Evolutionary conservation across 768 basidiomycete genomes (phyloP), one percentile per base, ranked within the genome.

Genomic region (Boletus rex-veris): DNA sequence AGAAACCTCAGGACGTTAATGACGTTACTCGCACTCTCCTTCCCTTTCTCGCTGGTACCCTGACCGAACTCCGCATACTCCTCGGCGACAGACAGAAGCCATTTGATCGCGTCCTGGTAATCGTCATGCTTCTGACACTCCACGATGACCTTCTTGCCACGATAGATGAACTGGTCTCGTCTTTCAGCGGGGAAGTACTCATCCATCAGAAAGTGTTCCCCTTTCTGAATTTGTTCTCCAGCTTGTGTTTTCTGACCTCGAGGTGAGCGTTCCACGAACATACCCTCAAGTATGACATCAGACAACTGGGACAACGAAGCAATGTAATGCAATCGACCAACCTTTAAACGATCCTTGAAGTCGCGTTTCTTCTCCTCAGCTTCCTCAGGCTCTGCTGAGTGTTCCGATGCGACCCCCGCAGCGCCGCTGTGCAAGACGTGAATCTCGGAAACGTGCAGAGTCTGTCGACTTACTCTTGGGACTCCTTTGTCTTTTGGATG

Each of bases 61-160:
- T 76, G 69, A 37, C 81, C 83, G 53, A 85, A 80, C 1, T 61
- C 61, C 8, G 77, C 80, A 59, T 90, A 92, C 53, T 85, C 79
- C 58, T 84, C 80, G 12, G 88, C 59, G 52, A 77, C 77, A 24
- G 74, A 71, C 31, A 92, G 73, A 6, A 92, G 74, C 90, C 90
- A 92, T n/a, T 73, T 74, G 44, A 92, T 75, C 7, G 84, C 81
- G 53, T 84, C 84, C 61, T 93, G 90, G 71, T 97, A 98, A 66
- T 96, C 88, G 48, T 85, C 79, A 71, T 96, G 93, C 65, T 87
- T 86, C 72, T 97, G 94, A 67, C 91, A 94, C 65, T 98, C 95
- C 53, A 95, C 79, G 49, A 97, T 82, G 36, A 88, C 86, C 83
- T 97, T 98, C 79, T 98, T 98, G 7, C 84, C 79, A 12, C 96